Percentiles rank a stretch among this genome's conserved stretches.
These are phyloP conservation scores for Perilla frutescens DNA, from an alignment of 257 asterid genomes.

Conservation along the genomic window DNA sequence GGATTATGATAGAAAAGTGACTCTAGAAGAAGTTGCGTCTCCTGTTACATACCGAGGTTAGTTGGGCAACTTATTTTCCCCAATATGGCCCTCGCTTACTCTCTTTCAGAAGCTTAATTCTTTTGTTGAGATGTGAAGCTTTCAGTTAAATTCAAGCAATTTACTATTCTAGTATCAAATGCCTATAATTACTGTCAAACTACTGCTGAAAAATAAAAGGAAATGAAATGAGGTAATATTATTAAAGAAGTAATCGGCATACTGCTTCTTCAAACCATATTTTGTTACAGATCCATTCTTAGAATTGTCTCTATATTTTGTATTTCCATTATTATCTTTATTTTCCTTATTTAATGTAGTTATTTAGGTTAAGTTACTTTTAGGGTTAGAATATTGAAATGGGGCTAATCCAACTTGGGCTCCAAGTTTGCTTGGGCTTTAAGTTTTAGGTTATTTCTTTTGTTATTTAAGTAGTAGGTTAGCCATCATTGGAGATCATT, in stretches of 20 bases:
- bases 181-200: constrained; percentile 13
- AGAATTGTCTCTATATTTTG: too few species aligned
- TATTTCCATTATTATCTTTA: too few species aligned
- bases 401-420: too few species aligned
- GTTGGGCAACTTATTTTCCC: constrained; percentile 32
- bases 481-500: too few species aligned
- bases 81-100: constrained; percentile 21
- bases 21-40: constrained; percentile 96
- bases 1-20: constrained; percentile 97
- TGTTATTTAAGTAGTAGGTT: too few species aligned
- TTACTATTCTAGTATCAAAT: neutral
- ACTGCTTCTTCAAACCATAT: too few species aligned
- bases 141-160: neutral
- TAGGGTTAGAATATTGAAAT: too few species aligned
- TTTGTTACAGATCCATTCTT: too few species aligned
- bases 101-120: constrained; percentile 12
- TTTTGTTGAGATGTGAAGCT: neutral
- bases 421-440: too few species aligned
- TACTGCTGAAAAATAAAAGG: neutral
- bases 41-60: constrained; percentile 91
- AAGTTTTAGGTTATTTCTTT: too few species aligned
- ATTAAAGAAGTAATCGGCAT: neutral
- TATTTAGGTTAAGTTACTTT: too few species aligned
- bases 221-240: neutral
- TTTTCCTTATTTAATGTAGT: too few species aligned